phyloP scores from a whole-genome alignment of 2,329 filamentous ascomycete species.

The Sclerotinia borealis region DNA sequence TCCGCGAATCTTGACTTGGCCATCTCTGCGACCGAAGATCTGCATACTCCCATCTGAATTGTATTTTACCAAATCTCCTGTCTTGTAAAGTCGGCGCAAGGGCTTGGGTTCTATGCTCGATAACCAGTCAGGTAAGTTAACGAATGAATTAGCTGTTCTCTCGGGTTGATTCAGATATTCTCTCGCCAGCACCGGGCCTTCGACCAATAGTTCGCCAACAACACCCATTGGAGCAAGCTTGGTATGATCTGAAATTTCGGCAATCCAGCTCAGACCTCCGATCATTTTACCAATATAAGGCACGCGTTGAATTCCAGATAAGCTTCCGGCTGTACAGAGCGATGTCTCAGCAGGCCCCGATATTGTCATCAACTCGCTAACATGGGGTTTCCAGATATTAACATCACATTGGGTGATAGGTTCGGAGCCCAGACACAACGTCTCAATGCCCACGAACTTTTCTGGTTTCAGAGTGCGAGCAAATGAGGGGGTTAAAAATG shows the following conservation, averaged over 20 bases:
- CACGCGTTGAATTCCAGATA: background rate
- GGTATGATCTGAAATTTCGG: background rate
- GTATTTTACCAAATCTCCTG: background rate
- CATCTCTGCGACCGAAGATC: slow-evolving; percentile 46
- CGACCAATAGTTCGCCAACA: background rate
- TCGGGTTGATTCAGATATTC: background rate
- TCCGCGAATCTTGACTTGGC: slow-evolving; percentile 75
- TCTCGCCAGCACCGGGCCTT: background rate
- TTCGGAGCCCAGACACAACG: background rate
- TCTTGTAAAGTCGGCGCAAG: background rate
- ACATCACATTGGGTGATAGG: background rate
- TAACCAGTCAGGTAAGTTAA: background rate
- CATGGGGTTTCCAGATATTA: background rate
- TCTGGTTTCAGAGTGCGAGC: background rate
- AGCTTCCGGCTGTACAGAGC: background rate
- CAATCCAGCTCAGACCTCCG: background rate
- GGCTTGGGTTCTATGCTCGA: background rate
- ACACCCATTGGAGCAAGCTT: background rate
- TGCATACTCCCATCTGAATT: background rate
- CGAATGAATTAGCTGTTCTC: background rate
- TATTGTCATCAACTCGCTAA: background rate
- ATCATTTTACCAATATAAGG: background rate
- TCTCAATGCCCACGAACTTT: background rate
- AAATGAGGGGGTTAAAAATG: background rate
- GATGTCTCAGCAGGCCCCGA: background rate